These are phyloP conservation scores for Colletotrichum sojae DNA, from an alignment of 2,329 filamentous ascomycete genomes.

Conservation along the genomic window DNA sequence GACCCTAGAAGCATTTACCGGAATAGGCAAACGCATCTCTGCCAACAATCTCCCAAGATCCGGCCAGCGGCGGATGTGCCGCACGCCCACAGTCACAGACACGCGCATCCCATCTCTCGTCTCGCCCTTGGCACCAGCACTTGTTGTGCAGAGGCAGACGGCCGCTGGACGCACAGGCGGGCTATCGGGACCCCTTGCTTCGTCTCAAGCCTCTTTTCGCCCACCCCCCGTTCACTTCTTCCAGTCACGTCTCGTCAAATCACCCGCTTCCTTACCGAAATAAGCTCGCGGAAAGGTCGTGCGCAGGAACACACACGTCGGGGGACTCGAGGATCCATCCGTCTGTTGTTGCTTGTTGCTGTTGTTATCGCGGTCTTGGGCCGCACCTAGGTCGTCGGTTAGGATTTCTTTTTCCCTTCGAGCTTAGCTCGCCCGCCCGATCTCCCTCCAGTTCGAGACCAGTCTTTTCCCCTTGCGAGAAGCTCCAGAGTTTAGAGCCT, in stretches of 20 bases:
- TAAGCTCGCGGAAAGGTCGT: constrained; percentile 2
- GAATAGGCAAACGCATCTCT: constrained; percentile 25
- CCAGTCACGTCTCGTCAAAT: constrained; percentile 4
- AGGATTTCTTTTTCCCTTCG: background rate
- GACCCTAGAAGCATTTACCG: constrained; percentile 4
- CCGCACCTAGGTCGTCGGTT: no score
- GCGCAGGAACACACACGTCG: background rate
- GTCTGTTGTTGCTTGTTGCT: no score
- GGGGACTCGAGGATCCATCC: background rate
- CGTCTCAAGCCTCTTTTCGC: background rate
- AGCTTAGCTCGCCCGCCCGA: background rate
- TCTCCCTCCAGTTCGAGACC: background rate
- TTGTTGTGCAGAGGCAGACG: background rate
- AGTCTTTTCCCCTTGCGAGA: no score
- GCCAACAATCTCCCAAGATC: background rate
- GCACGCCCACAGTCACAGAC: no score
- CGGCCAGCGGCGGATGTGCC: no score
- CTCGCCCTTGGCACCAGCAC: background rate
- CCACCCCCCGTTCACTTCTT: background rate
- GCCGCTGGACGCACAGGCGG: background rate
- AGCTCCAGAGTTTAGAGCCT: no score
- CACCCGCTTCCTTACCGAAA: background rate
- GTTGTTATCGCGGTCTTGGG: no score
- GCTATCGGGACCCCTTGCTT: constrained; percentile 10
- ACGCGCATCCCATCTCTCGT: background rate